Evolutionary conservation across 2,329 filamentous ascomycete species (phyloP).

Genomic region (Fusarium protoensiforme): DNA sequence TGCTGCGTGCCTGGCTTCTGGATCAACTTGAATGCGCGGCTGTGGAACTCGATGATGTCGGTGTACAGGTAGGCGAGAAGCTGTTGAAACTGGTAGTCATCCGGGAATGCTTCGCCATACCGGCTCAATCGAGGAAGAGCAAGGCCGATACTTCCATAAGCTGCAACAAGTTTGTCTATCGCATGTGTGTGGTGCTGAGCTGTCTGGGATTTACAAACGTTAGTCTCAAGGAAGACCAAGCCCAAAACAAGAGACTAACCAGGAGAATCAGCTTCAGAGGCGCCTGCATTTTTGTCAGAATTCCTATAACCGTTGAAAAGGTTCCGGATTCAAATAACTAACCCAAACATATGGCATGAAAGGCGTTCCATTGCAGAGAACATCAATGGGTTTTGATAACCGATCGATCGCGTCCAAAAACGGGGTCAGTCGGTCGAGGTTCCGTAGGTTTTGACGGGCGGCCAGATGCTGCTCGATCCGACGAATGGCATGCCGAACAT

Average conservation of each 20-base stretch:
- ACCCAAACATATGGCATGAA: slow-evolving; percentile 6
- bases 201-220: too few relatives aligned
- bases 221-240: too few relatives aligned
- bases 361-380: neutral
- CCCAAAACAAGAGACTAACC: neutral
- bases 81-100: neutral
- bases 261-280: slow-evolving; percentile 1
- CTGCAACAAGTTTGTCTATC: neutral
- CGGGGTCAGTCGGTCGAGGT: neutral
- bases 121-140: neutral
- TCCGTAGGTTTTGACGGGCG: neutral
- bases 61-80: neutral
- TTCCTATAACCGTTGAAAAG: too few relatives aligned
- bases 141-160: neutral
- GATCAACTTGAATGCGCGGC: neutral
- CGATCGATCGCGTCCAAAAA: neutral
- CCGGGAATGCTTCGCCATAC: neutral
- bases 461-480: neutral
- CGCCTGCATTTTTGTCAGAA: neutral
- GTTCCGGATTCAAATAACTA: neutral
- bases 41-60: slow-evolving; percentile 5
- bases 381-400: neutral
- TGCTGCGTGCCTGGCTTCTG: neutral
- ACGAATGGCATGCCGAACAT: neutral
- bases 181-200: too few relatives aligned